These are phyloP conservation scores for Beauveria sp. DNA, from an alignment of 2,329 filamentous ascomycete genomes.

Conservation along the genomic window DNA sequence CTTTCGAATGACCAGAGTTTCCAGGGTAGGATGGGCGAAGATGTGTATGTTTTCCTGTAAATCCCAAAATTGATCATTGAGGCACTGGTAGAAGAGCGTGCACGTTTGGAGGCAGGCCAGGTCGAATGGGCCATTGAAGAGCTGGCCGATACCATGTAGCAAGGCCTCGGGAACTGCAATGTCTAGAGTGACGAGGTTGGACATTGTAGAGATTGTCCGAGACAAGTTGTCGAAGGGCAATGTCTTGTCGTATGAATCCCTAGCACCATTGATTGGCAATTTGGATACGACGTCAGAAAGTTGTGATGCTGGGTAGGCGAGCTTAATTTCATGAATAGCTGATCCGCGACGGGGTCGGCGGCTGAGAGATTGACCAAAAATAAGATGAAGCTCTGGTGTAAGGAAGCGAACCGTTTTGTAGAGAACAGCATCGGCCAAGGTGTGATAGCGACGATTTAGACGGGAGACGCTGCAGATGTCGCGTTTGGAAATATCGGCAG, in stretches of 20 bases:
- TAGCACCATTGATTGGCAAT: slow-evolving; percentile 21
- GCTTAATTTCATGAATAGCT: slow-evolving; percentile 35
- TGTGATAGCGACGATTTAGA: slow-evolving; percentile 35
- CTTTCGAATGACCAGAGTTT: slow-evolving; percentile 35
- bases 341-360: slow-evolving; percentile 40
- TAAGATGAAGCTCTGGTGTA: slow-evolving; percentile 38
- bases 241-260: background rate
- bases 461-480: slow-evolving; percentile 37
- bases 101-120: slow-evolving; percentile 39
- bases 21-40: slow-evolving; percentile 41
- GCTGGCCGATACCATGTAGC: slow-evolving; percentile 37
- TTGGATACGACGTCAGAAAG: slow-evolving; percentile 34
- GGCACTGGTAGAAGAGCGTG: slow-evolving; percentile 39
- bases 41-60: slow-evolving; percentile 45
- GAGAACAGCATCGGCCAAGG: slow-evolving; percentile 37
- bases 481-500: slow-evolving; percentile 25
- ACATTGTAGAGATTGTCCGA: slow-evolving; percentile 42
- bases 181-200: slow-evolving; percentile 39
- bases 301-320: slow-evolving; percentile 37
- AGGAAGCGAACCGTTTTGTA: slow-evolving; percentile 40
- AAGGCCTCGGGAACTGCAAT: slow-evolving; percentile 36
- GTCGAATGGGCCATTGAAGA: slow-evolving; percentile 45
- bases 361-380: slow-evolving; percentile 39
- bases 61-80: slow-evolving; percentile 40
- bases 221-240: slow-evolving; percentile 35